Conservation (phyloP, 495 filamentous ascomycete species). For the Jackrogersella multiformis region DNA sequence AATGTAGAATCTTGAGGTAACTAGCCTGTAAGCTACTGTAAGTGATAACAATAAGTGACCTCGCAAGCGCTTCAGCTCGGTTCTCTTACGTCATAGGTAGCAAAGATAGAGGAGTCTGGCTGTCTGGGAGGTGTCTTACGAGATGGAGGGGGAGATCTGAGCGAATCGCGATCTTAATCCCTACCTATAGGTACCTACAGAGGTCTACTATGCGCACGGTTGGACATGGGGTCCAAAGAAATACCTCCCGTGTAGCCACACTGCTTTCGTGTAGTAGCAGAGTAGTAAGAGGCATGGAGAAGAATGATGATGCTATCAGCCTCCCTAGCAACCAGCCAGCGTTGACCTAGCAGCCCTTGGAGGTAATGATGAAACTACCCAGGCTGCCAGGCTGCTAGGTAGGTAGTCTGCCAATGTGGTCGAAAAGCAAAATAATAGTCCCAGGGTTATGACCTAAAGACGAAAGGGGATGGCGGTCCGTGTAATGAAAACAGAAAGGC, state of each 20-base stretch:
- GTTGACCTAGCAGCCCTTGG: no score
- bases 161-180: constrained; percentile 24
- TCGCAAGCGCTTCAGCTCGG: not conserved
- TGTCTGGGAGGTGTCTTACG: not conserved
- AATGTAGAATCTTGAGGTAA: constrained; percentile 2
- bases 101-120: not conserved
- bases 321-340: no score
- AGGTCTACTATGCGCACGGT: constrained; percentile 1
- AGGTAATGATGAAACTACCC: no score
- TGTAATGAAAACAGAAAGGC: no score
- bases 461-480: no score
- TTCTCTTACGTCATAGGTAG: constrained; percentile 34
- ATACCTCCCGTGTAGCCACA: not conserved
- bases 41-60: constrained; percentile 6
- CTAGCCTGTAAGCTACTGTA: not conserved
- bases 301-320: no score
- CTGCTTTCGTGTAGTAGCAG: no score
- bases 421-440: no score
- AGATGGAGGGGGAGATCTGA: constrained; percentile 5
- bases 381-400: no score
- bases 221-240: not conserved
- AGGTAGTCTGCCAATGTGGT: no score
- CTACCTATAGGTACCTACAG: not conserved
- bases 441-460: no score
- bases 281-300: no score